phyloP scores from a whole-genome alignment of 2,329 filamentous ascomycete species.

The Fusarium newnesense region DNA sequence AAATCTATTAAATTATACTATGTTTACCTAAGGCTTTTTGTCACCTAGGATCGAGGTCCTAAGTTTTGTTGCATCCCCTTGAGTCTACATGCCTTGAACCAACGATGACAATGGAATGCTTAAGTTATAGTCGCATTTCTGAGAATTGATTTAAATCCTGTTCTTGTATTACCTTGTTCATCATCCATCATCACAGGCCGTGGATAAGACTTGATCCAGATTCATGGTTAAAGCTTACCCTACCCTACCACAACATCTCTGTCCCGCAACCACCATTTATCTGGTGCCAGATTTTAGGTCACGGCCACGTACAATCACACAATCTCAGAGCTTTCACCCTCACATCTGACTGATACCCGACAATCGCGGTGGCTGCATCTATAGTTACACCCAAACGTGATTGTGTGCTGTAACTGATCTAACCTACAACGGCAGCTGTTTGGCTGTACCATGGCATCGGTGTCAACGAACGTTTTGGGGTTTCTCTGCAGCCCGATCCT shows the following conservation, averaged over 20 bases:
- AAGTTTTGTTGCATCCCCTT: too few species aligned
- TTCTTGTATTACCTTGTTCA: neutral
- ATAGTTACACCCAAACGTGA: neutral
- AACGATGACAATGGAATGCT: neutral
- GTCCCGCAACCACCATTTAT: neutral
- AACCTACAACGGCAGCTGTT: conserved; percentile 16
- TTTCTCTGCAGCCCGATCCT: conserved; percentile 19
- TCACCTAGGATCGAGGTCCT: too few species aligned
- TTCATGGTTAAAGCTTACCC: neutral
- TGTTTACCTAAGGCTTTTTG: too few species aligned
- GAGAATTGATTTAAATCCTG: neutral
- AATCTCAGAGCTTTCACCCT: neutral
- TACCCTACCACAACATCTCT: neutral
- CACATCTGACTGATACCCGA: conserved; percentile 3
- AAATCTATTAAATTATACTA: too few species aligned
- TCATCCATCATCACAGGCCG: neutral
- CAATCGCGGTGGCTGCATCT: conserved; percentile 13
- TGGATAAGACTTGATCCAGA: neutral
- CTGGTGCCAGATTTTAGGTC: conserved; percentile 7
- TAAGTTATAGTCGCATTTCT: neutral
- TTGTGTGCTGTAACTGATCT: neutral
- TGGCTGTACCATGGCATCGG: conserved; percentile 27
- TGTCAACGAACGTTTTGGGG: conserved; percentile 25
- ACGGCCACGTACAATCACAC: neutral
- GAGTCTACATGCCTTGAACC: neutral